Evolutionary conservation across 1,284 basidiomycete species (phyloP).

Genomic region (Rhodotorula sp.): DNA sequence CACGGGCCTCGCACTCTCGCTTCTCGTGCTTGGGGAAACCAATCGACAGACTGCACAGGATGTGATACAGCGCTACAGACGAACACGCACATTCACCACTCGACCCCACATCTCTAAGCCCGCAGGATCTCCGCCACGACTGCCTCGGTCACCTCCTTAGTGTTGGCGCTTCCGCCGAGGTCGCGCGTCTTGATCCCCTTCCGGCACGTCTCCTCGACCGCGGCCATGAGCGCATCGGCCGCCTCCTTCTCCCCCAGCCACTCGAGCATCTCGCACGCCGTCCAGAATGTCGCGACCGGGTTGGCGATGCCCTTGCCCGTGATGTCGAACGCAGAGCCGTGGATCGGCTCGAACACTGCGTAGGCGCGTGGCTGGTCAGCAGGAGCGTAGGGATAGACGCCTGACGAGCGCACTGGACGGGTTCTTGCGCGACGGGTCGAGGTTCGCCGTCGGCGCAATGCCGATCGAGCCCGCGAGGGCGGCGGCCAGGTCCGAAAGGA

Average conservation of each 20-base stretch:
- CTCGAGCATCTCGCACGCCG: constrained; percentile 62
- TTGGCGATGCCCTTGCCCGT: constrained; percentile 47
- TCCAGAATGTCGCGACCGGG: constrained; percentile 60
- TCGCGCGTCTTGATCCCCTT: constrained; percentile 47
- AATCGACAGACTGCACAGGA: too few relatives aligned
- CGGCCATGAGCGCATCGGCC: constrained; percentile 57
- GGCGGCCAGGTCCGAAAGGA: constrained; percentile 61
- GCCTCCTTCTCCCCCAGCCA: constrained; percentile 60
- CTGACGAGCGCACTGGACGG: constrained; percentile 57
- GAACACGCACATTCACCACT: too few relatives aligned
- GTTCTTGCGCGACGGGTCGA: constrained; percentile 57
- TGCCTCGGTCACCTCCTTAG: constrained; percentile 47
- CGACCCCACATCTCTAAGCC: too few relatives aligned
- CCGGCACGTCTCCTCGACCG: constrained; percentile 56
- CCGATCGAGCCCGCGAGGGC: constrained; percentile 63
- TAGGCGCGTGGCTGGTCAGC: background rate
- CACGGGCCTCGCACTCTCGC: too few relatives aligned
- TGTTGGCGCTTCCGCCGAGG: constrained; percentile 45
- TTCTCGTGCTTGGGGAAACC: too few relatives aligned
- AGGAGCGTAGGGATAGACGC: constrained; percentile 15
- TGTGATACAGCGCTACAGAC: too few relatives aligned
- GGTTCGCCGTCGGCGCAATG: constrained; percentile 57
- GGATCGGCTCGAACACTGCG: constrained; percentile 45
- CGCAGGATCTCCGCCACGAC: constrained; percentile 39
- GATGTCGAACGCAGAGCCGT: constrained; percentile 41